Percentiles rank a stretch among this genome's conserved stretches.
Evolutionary conservation across 768 basidiomycete genomes (phyloP).

Genomic region (Pleurotus giganteus): DNA sequence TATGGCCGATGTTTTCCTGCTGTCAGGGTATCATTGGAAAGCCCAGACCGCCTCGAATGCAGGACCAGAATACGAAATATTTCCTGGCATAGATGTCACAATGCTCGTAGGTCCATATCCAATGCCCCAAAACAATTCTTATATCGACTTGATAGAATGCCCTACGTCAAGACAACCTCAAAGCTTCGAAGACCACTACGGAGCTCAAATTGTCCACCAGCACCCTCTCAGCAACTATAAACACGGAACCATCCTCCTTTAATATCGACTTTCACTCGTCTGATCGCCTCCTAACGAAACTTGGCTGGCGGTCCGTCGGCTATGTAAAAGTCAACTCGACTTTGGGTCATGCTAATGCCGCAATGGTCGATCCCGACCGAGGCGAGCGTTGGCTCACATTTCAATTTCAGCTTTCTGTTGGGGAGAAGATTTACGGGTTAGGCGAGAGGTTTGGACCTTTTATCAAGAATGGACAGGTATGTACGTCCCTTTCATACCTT

Average conservation of each 20-base stretch:
- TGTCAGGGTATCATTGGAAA: slow-evolving; percentile 31
- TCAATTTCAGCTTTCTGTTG: slow-evolving; percentile 34
- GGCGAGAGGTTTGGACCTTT: slow-evolving; percentile 48
- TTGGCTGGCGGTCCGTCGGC: slow-evolving; percentile 29
- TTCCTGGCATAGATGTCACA: slow-evolving; percentile 22
- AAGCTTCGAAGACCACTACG: slow-evolving; percentile 19
- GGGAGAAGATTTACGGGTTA: slow-evolving; percentile 44
- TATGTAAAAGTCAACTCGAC: slow-evolving; percentile 25
- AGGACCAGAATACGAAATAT: slow-evolving; percentile 29
- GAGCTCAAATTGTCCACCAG: slow-evolving; percentile 21
- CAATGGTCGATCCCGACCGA: slow-evolving; percentile 21
- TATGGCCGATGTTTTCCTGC: slow-evolving; percentile 27
- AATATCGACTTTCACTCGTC: slow-evolving; percentile 24
- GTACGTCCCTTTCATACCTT: background rate
- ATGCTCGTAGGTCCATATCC: slow-evolving; percentile 14
- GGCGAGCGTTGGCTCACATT: slow-evolving; percentile 29
- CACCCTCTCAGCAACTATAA: slow-evolving; percentile 24
- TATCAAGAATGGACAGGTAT: slow-evolving; percentile 42
- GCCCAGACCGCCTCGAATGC: slow-evolving; percentile 16
- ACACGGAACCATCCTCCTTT: slow-evolving; percentile 25
- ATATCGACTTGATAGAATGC: slow-evolving; percentile 5
- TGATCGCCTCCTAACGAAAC: slow-evolving; percentile 26
- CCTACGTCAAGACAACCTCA: slow-evolving; percentile 16
- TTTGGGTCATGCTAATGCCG: slow-evolving; percentile 15
- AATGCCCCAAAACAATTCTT: background rate